Conservation (phyloP, 495 filamentous ascomycete genomes). For the Podospora conica region DNA sequence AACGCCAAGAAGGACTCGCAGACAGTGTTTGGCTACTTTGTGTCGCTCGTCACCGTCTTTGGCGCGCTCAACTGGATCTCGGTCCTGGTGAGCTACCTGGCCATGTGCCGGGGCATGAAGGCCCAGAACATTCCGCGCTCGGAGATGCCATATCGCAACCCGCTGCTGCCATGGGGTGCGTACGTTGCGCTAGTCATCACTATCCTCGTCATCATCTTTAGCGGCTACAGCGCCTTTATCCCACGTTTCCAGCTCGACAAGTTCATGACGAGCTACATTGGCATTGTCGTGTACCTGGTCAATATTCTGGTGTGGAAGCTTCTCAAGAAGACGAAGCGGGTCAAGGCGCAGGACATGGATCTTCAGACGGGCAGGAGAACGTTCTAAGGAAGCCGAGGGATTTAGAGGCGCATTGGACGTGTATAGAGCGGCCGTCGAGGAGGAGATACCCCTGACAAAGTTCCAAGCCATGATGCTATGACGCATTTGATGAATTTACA, state of each 20-base stretch:
- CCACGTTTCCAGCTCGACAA: slow-evolving; percentile 60
- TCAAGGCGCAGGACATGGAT: slow-evolving; percentile 27
- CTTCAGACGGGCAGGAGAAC: slow-evolving; percentile 24
- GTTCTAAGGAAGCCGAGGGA: neutral
- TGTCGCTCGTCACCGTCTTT: slow-evolving; percentile 76
- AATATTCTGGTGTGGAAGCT: slow-evolving; percentile 31
- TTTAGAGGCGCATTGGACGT: neutral
- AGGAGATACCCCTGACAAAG: neutral
- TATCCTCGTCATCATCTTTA: slow-evolving; percentile 69
- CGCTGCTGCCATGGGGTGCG: slow-evolving; percentile 62
- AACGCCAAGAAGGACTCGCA: slow-evolving; percentile 63
- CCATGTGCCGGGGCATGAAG: slow-evolving; percentile 65
- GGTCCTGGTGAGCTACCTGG: slow-evolving; percentile 75
- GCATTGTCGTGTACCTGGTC: slow-evolving; percentile 70
- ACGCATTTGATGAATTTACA: neutral
- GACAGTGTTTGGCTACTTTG: slow-evolving; percentile 75
- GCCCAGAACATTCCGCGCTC: slow-evolving; percentile 63
- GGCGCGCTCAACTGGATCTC: slow-evolving; percentile 81
- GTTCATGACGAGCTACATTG: slow-evolving; percentile 78
- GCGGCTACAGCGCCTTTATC: slow-evolving; percentile 57
- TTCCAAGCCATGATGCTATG: neutral
- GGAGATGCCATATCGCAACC: slow-evolving; percentile 65
- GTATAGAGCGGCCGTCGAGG: neutral
- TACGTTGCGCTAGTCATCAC: slow-evolving; percentile 63
- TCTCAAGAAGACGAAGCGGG: slow-evolving; percentile 30